phyloP scores from a whole-genome alignment of 2,329 filamentous ascomycete species.

The Penicillium sp. region DNA sequence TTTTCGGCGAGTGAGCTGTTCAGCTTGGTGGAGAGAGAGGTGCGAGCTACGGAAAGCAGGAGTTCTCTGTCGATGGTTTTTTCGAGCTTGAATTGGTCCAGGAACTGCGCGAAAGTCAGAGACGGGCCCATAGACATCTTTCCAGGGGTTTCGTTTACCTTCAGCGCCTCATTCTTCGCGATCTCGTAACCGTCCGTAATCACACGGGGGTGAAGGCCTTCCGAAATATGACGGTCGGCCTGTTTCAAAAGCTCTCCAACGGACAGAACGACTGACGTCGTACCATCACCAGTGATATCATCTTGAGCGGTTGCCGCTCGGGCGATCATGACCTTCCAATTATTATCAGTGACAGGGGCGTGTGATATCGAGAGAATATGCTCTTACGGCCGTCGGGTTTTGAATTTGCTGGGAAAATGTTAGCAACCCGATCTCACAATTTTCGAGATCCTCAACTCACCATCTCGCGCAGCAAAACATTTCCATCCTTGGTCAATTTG shows the following conservation, averaged over 20 bases:
- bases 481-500: slow-evolving; percentile 98
- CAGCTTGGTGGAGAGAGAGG: slow-evolving; percentile 91
- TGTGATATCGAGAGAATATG: slow-evolving; percentile 5
- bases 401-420: slow-evolving; percentile 67
- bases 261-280: slow-evolving; percentile 89
- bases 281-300: slow-evolving; percentile 96
- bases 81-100: slow-evolving; percentile 86
- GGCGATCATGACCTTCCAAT: slow-evolving; percentile 57
- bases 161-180: slow-evolving; percentile 85
- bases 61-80: slow-evolving; percentile 89
- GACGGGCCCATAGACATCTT: slow-evolving; percentile 1
- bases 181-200: slow-evolving; percentile 98
- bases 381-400: slow-evolving; percentile 82
- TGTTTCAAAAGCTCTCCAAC: slow-evolving; percentile 97
- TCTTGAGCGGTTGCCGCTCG: slow-evolving; percentile 92
- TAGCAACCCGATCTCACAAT: slow-evolving; percentile 20
- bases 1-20: slow-evolving; percentile 82
- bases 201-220: slow-evolving; percentile 93
- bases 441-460: slow-evolving; percentile 27
- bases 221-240: slow-evolving; percentile 89
- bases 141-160: slow-evolving; percentile 47
- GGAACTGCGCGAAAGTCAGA: slow-evolving; percentile 55
- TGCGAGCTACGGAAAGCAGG: slow-evolving; percentile 84
- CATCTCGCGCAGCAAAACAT: slow-evolving; percentile 69
- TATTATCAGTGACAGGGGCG: slow-evolving; percentile 16